Percentiles rank a stretch among this genome's conserved stretches.
These are phyloP conservation scores for Purshia tridentata DNA, from an alignment of 306 rosid genomes.

Conservation along the genomic window DNA sequence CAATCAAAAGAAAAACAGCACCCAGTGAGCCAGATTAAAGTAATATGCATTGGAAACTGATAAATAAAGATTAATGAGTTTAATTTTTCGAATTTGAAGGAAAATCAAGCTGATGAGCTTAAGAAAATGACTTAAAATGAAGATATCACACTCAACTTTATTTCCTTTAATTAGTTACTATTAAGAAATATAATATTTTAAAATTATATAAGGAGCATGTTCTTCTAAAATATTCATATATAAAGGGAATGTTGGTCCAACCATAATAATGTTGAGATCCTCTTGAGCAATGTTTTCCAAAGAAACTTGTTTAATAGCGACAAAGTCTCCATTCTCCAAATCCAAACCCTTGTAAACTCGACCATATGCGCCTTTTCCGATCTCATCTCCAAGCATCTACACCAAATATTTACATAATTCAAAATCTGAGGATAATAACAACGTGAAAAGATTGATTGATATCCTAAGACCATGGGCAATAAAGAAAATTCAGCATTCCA, in stretches of 20 bases:
- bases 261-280: conserved; percentile 99
- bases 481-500: conserved; percentile 6
- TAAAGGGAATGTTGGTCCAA: conserved; percentile 33
- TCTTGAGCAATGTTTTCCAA: conserved; percentile 99
- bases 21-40: conserved; percentile 39
- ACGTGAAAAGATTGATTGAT: background rate
- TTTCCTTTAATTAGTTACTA: conserved; percentile 1
- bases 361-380: conserved; percentile 98
- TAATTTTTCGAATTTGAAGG: background rate
- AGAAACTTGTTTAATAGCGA: conserved; percentile 99
- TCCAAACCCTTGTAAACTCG: conserved; percentile 98
- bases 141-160: conserved; percentile 18
- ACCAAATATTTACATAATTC: conserved; percentile 32
- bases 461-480: background rate
- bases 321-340: conserved; percentile 96
- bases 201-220: conserved; percentile 10
- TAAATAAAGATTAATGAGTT: background rate
- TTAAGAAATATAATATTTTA: conserved; percentile 6
- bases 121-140: background rate
- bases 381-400: conserved; percentile 99
- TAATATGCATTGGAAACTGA: conserved; percentile 17
- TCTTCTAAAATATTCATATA: background rate
- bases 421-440: conserved; percentile 10
- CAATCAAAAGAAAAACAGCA: conserved; percentile 36
- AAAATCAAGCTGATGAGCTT: background rate